Conservation (phyloP, 257 asterid genomes). For the Ajuga chamaepitys region DNA sequence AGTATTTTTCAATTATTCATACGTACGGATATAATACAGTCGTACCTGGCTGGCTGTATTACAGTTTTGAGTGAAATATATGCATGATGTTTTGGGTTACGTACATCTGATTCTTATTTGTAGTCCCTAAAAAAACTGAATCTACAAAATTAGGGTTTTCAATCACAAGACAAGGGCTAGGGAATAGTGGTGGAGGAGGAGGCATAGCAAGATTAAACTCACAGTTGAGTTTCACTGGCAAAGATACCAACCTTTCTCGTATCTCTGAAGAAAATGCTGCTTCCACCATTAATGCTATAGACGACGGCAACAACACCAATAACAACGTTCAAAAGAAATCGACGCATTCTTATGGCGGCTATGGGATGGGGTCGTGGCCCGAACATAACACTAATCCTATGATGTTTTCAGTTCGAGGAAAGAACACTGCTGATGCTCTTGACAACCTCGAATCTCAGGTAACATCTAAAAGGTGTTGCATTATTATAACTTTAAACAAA, state of each 20-base stretch:
- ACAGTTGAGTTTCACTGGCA: slow-evolving; percentile 60
- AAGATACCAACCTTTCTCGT: slow-evolving; percentile 55
- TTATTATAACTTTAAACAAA: no score
- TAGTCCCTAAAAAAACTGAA: no score
- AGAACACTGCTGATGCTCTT: slow-evolving; percentile 26
- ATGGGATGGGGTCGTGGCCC: slow-evolving; percentile 46
- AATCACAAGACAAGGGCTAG: slow-evolving; percentile 40
- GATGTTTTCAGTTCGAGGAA: slow-evolving; percentile 46
- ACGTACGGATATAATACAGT: no score
- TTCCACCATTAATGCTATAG: neutral
- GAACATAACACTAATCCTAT: slow-evolving; percentile 33
- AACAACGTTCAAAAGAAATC: slow-evolving; percentile 16
- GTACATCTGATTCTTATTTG: no score
- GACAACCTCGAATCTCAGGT: slow-evolving; percentile 65
- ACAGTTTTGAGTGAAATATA: no score
- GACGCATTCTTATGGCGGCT: slow-evolving; percentile 30
- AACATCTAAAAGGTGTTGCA: no score
- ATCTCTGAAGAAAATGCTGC: slow-evolving; percentile 43
- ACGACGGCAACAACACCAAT: slow-evolving; percentile 7
- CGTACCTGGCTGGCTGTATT: no score
- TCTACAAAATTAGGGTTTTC: slow-evolving; percentile 45
- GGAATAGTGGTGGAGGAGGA: slow-evolving; percentile 27
- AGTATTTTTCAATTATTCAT: no score
- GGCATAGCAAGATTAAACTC: slow-evolving; percentile 62
- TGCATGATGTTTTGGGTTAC: no score